Percentiles rank a stretch among this genome's conserved stretches.
Evolutionary conservation across 2,329 filamentous ascomycete genomes (phyloP).

Genomic region (Microsporum ferrugineum): DNA sequence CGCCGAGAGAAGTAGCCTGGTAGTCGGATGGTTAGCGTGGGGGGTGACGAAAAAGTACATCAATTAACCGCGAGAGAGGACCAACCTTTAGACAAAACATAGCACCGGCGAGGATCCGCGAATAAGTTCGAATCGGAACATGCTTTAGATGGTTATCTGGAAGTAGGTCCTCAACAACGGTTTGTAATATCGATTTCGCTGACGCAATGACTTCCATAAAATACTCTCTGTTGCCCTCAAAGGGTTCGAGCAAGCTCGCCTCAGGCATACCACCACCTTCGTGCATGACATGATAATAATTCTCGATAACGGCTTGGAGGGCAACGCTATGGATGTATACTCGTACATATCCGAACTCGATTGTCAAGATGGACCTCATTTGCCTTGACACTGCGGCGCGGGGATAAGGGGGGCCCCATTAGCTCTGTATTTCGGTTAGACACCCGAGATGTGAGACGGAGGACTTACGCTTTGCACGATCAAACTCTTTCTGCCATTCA

Average conservation of each 20-base stretch:
- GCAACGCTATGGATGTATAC: conserved; percentile 38
- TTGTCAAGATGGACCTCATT: conserved; percentile 39
- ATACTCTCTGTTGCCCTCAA: conserved; percentile 40
- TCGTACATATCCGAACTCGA: conserved; percentile 41
- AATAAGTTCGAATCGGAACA: conserved; percentile 46
- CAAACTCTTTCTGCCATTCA: conserved; percentile 55
- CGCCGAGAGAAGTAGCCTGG: conserved; percentile 45
- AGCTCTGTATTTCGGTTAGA: conserved; percentile 4
- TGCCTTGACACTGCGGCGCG: conserved; percentile 47
- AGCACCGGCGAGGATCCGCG: conserved; percentile 45
- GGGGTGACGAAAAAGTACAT: neutral
- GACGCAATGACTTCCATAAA: conserved; percentile 45
- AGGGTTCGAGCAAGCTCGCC: conserved; percentile 14
- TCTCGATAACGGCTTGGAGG: conserved; percentile 46
- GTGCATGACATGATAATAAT: conserved; percentile 10
- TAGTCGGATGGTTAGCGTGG: neutral
- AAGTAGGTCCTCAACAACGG: conserved; percentile 43
- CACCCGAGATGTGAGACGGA: neutral
- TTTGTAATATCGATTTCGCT: conserved; percentile 41
- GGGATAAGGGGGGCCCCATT: conserved; percentile 2
- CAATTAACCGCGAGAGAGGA: neutral
- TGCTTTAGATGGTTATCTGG: conserved; percentile 43
- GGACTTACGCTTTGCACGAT: conserved; percentile 24
- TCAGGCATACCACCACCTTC: conserved; percentile 11
- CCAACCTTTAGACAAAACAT: conserved; percentile 45